A percentile compares a stretch with the other conserved stretches of the same genome.
Evolutionary conservation across 106 monocot species (phyloP).

Genomic region (Vanilla planifolia): DNA sequence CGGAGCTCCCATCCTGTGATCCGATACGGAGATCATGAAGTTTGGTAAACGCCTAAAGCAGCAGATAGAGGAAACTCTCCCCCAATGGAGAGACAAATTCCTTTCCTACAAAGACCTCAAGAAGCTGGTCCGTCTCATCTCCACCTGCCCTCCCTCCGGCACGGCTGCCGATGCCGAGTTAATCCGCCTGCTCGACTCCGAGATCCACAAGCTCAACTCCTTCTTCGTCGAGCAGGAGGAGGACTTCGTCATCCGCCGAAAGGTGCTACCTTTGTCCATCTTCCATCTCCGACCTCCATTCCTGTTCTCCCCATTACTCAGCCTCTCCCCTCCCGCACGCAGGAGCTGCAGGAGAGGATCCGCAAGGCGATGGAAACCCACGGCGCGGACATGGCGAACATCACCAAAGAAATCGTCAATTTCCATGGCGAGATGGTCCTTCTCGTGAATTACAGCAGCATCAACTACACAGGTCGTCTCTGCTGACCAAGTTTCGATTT

Average conservation of each 20-base stretch:
- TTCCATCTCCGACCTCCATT: background rate
- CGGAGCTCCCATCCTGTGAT: too few relatives aligned
- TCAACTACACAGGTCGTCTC: slow-evolving; percentile 83
- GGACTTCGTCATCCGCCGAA: slow-evolving; percentile 71
- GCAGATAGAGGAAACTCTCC: slow-evolving; percentile 79
- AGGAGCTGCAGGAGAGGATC: slow-evolving; percentile 72
- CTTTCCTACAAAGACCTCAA: slow-evolving; percentile 85
- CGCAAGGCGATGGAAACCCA: slow-evolving; percentile 7
- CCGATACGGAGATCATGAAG: slow-evolving; percentile 41
- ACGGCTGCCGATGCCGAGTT: slow-evolving; percentile 37
- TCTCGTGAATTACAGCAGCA: slow-evolving; percentile 77
- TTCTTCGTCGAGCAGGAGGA: slow-evolving; percentile 89
- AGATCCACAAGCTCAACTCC: slow-evolving; percentile 78
- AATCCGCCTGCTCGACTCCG: slow-evolving; percentile 47
- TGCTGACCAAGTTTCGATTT: background rate
- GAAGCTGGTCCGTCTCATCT: slow-evolving; percentile 52
- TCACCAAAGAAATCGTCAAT: slow-evolving; percentile 61
- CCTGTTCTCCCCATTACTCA: background rate
- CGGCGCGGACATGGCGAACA: slow-evolving; percentile 32
- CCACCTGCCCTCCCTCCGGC: slow-evolving; percentile 5
- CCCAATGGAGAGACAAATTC: slow-evolving; percentile 80
- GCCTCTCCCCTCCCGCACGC: background rate
- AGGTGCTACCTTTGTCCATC: slow-evolving; percentile 21
- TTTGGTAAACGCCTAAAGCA: slow-evolving; percentile 80
- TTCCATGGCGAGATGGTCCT: slow-evolving; percentile 96